Conservation (phyloP, 805 yeast species). For the Zygotorulaspora danielsina region DNA sequence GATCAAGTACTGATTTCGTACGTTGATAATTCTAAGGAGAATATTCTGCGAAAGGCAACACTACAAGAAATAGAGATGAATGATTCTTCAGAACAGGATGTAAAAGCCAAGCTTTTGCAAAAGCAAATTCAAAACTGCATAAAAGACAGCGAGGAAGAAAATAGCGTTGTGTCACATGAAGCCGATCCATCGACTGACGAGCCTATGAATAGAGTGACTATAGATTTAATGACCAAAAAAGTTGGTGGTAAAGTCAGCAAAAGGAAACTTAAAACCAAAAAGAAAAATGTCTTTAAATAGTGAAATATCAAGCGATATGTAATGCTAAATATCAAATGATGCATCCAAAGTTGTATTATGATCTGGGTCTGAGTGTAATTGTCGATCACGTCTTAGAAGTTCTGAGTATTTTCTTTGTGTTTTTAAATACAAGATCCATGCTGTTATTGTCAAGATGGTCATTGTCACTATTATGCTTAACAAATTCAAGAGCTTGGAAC, state of each 20-base stretch:
- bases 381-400: slow-evolving; percentile 24
- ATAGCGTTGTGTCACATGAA: background rate
- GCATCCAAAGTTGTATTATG: slow-evolving; percentile 12
- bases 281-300: slow-evolving; percentile 9
- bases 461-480: slow-evolving; percentile 56
- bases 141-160: slow-evolving; percentile 11
- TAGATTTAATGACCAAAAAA: slow-evolving; percentile 2
- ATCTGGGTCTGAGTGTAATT: slow-evolving; percentile 5
- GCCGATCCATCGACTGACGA: background rate
- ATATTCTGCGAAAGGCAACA: slow-evolving; percentile 40
- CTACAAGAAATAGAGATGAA: slow-evolving; percentile 36
- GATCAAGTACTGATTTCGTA: slow-evolving; percentile 46
- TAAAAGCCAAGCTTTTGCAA: slow-evolving; percentile 42
- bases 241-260: slow-evolving; percentile 2
- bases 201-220: background rate
- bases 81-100: slow-evolving; percentile 45
- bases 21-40: slow-evolving; percentile 52
- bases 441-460: slow-evolving; percentile 51
- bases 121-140: slow-evolving; percentile 44
- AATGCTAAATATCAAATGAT: slow-evolving; percentile 16
- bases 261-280: slow-evolving; percentile 5
- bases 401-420: slow-evolving; percentile 39
- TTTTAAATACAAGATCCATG: slow-evolving; percentile 62
- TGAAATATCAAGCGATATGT: background rate
- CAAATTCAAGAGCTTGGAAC: slow-evolving; percentile 57